Base-by-base conservation (phyloP, 2,329 filamentous ascomycete species). In the Alternaria infectoria region DNA sequence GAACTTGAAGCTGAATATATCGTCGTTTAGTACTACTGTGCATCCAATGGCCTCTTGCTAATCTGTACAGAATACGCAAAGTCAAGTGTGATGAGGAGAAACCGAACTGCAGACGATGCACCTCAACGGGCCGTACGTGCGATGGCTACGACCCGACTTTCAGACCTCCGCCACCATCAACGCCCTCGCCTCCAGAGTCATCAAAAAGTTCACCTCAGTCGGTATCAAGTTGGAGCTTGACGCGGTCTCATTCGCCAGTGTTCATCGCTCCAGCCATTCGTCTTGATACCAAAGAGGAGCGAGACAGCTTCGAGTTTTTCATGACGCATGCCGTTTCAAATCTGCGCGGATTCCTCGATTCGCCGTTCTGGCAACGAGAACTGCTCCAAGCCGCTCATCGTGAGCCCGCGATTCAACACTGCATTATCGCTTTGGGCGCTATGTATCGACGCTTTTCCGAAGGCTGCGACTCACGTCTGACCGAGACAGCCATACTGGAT, bases 61-160 rank as follows among this genome's bases (percentile, higher is more conserved):
- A 67, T 46, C 3, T 49, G 11, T 21, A 26, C 54, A 79, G 76
- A 51, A 75, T 78, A 45, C 74, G 75, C 26, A 69, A 67, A 59
- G 66, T 79, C 13, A 79, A 78, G 63, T 79, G 76, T 59, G 76
- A 77, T 62, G 75, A 79, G 49, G 68, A 69, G 45, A 78, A 75
- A 57, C 76, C 74, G 5, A 46, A 64, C 45, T 79, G 76, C 57
- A 65, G 67, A 13, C 68, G 75, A 26, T 78, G 75, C 57, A 72
- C 67, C 6, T 74, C 74, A 5, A 79, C 76, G 23, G 76, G 75
- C 26, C 69, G 76, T 7, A 74, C 59, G 25, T 79, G 76, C 63
- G 75, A 78, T 66, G 75, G 75, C 28, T 78, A 78, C 52, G 65
- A 69, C 21, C 32, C 50, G 5, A 61, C 26, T 17, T 69, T 66